Evolutionary conservation across 305 asterid genomes (phyloP).

Genomic region (Fraxinus ornus): DNA sequence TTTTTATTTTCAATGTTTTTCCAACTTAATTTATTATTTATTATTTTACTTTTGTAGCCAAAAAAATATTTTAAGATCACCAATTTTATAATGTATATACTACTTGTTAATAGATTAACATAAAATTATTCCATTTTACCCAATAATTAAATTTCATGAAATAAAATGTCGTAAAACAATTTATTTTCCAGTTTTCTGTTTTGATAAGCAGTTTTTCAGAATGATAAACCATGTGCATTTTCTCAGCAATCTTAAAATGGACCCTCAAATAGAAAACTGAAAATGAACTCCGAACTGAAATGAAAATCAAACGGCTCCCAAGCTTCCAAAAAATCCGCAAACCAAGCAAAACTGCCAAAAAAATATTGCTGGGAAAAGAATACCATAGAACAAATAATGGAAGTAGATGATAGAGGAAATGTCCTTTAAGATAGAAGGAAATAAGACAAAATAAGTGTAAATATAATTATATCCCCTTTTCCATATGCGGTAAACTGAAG

Average conservation of each 20-base stretch:
- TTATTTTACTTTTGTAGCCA: neutral
- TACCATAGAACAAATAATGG: neutral
- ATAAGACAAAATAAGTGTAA: neutral
- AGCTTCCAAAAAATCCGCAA: neutral
- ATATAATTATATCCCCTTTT: neutral
- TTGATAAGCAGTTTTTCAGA: neutral
- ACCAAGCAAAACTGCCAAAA: neutral
- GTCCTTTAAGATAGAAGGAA: neutral
- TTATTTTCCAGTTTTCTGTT: neutral
- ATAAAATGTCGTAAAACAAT: neutral
- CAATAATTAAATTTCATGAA: neutral
- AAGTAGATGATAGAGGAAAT: neutral
- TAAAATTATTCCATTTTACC: neutral
- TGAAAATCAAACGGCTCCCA: neutral
- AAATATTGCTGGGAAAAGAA: neutral
- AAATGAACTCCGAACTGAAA: neutral
- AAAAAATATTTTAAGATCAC: neutral
- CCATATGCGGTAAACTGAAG: neutral
- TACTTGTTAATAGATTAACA: neutral
- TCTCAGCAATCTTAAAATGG: neutral
- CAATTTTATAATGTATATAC: neutral
- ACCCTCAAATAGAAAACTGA: neutral
- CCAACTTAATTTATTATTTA: too few species aligned
- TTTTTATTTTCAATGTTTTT: neutral
- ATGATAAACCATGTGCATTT: neutral